These are phyloP conservation scores for Dictyostelium firmibasis DNA, from an alignment of 78 protist genomes.

Conservation along the genomic window DNA sequence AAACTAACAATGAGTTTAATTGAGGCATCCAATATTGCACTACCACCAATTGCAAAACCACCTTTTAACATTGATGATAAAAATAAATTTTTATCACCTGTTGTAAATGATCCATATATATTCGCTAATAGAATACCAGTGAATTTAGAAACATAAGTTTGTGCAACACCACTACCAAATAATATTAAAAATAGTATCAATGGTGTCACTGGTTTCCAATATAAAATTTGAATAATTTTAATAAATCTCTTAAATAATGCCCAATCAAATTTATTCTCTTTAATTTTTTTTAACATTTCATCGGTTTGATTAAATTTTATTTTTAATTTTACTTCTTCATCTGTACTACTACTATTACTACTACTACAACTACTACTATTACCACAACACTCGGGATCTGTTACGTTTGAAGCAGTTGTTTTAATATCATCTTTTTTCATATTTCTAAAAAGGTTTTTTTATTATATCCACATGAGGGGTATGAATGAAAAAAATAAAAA, in stretches of 20 bases:
- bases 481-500: too few relatives aligned
- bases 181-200: background rate
- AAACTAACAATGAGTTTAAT: constrained; percentile 6
- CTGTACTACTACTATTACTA: background rate
- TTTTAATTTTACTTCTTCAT: constrained; percentile 2
- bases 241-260: constrained; percentile 14
- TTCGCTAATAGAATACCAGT: constrained; percentile 36
- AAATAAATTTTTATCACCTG: constrained; percentile 16
- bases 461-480: background rate
- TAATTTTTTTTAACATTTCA: background rate
- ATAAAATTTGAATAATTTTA: background rate
- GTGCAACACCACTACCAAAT: constrained; percentile 36
- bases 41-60: background rate
- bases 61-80: background rate
- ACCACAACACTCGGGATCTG: background rate
- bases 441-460: too few relatives aligned
- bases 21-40: constrained; percentile 12
- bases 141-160: constrained; percentile 21
- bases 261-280: constrained; percentile 44
- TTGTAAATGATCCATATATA: constrained; percentile 20
- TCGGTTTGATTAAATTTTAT: background rate
- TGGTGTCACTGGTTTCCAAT: background rate
- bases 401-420: background rate
- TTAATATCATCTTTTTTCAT: background rate
- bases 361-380: background rate